These are phyloP conservation scores for Coemansia sp. DNA, from an alignment of 192 early-diverging fungal species.

Conservation along the genomic window DNA sequence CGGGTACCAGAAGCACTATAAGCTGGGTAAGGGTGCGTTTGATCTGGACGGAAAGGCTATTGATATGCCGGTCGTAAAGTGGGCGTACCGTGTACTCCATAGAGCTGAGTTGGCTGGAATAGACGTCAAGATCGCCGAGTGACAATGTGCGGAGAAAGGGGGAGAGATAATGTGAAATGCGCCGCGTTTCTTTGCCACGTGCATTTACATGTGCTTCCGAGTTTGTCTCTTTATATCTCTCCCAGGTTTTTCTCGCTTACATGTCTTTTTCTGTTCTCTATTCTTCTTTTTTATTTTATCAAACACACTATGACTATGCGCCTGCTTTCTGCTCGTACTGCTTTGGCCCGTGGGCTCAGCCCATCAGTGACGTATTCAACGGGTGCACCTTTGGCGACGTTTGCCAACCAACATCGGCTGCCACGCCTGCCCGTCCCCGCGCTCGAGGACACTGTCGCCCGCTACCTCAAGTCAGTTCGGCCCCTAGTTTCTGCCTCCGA, in stretches of 20 bases:
- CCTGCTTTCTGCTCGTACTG: constrained; percentile 6
- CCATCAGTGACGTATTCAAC: not conserved
- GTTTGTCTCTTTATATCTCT: not conserved
- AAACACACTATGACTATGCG: not conserved
- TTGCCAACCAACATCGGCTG: constrained; percentile 68
- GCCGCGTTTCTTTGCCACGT: not conserved
- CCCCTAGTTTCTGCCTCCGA: constrained; percentile 70
- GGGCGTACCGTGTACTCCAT: constrained; percentile 77
- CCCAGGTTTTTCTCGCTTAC: no score
- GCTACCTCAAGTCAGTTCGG: constrained; percentile 74
- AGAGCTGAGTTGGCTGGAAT: constrained; percentile 66
- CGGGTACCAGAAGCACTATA: constrained; percentile 65
- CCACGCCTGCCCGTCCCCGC: constrained; percentile 87
- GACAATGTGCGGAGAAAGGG: not conserved
- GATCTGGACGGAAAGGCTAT: constrained; percentile 92
- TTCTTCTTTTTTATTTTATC: not conserved
- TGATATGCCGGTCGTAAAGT: constrained; percentile 89
- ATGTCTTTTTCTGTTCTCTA: not conserved
- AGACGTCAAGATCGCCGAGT: not conserved
- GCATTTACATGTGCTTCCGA: not conserved
- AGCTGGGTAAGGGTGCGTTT: constrained; percentile 87
- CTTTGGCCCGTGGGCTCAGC: not conserved
- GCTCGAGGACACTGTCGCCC: constrained; percentile 72
- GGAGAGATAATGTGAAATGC: not conserved
- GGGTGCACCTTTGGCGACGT: constrained; percentile 46